These are phyloP conservation scores for Cryptomeria japonica DNA, from an alignment of 75 land plant genomes.

Conservation along the genomic window DNA sequence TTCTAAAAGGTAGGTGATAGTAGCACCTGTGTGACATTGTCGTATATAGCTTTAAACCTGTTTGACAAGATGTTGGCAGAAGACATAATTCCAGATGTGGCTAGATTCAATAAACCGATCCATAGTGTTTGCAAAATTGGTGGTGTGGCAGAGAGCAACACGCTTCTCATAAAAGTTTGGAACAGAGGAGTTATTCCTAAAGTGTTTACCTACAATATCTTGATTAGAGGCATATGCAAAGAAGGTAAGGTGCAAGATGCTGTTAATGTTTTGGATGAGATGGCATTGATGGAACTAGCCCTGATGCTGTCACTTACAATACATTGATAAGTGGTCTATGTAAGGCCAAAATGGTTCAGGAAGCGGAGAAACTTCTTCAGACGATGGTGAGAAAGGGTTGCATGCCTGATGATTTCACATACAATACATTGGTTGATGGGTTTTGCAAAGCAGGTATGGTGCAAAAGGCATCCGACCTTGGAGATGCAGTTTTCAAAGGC, in stretches of 20 bases:
- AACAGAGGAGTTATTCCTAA: constrained; percentile 56
- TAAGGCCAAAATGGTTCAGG: constrained; percentile 35
- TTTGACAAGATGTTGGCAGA: constrained; percentile 56
- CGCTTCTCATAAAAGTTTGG: constrained; percentile 49
- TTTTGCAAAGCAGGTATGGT: constrained; percentile 60
- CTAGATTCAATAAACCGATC: constrained; percentile 61
- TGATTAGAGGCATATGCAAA: constrained; percentile 70
- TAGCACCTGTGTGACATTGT: constrained; percentile 87
- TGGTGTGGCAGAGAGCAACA: constrained; percentile 36
- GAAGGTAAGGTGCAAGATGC: constrained; percentile 37
- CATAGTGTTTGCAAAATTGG: constrained; percentile 52
- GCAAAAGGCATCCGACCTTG: constrained; percentile 52
- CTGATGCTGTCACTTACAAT: constrained; percentile 70
- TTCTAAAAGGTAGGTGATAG: not conserved
- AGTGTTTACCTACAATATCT: constrained; percentile 53
- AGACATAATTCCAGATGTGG: constrained; percentile 46
- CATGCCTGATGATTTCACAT: constrained; percentile 62
- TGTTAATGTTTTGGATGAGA: constrained; percentile 26
- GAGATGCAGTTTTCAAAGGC: constrained; percentile 56
- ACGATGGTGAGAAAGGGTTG: constrained; percentile 62
- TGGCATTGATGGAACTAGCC: constrained; percentile 34
- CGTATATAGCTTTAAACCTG: constrained; percentile 58
- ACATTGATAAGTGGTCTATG: constrained; percentile 63
- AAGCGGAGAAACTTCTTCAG: constrained; percentile 52
- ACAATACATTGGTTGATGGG: constrained; percentile 67